phyloP scores from a whole-genome alignment of 2,329 filamentous ascomycete genomes.

The Akanthomyces lecanii region DNA sequence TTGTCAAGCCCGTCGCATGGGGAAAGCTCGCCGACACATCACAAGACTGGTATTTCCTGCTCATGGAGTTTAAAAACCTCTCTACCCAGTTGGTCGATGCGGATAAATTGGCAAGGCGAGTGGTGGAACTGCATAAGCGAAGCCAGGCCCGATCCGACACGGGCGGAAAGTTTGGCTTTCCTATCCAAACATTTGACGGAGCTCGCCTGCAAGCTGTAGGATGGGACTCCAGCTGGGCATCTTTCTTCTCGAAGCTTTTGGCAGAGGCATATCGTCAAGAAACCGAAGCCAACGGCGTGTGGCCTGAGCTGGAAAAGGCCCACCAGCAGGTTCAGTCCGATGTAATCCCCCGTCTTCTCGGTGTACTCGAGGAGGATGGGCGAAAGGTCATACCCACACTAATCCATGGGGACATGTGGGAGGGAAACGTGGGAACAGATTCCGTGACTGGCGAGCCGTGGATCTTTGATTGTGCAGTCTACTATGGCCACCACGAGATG shows the following conservation, averaged over 20 bases:
- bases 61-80: conserved; percentile 31
- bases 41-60: conserved; percentile 27
- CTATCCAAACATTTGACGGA: conserved; percentile 28
- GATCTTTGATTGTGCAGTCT: conserved; percentile 28
- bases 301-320: conserved; percentile 21
- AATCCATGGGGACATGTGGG: conserved; percentile 31
- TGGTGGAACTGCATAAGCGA: conserved; percentile 25
- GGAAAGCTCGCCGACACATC: conserved; percentile 22
- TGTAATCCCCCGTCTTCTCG: conserved; percentile 27
- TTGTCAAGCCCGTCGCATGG: conserved; percentile 28
- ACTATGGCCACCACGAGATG: conserved; percentile 31
- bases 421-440: conserved; percentile 29
- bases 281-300: conserved; percentile 26
- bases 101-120: conserved; percentile 10
- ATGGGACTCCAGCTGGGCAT: conserved; percentile 33
- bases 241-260: conserved; percentile 31
- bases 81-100: conserved; percentile 20
- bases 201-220: conserved; percentile 25
- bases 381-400: conserved; percentile 28
- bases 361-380: conserved; percentile 28
- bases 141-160: conserved; percentile 24
- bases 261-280: conserved; percentile 27
- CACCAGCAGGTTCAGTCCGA: conserved; percentile 22
- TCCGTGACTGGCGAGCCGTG: conserved; percentile 26
- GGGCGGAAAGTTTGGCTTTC: conserved; percentile 31